A percentile compares a stretch with the other conserved stretches of the same genome.
Evolutionary conservation across 2,329 filamentous ascomycete genomes (phyloP).

Genomic region (Trichothecium sympodiale): DNA sequence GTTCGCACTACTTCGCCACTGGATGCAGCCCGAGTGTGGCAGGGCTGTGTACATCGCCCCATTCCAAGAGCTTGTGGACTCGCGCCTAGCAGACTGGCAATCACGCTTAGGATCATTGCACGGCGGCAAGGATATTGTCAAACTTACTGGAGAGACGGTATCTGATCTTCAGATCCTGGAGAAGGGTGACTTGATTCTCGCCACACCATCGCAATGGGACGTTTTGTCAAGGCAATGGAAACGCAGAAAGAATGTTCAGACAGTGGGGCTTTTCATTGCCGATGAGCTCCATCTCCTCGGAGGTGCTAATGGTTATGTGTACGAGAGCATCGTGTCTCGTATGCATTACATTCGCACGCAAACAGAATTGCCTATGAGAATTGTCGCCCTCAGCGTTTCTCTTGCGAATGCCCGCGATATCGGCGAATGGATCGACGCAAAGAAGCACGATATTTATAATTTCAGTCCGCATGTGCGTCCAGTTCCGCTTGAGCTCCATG

Average conservation of each 20-base stretch:
- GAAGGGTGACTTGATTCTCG: conserved; percentile 77
- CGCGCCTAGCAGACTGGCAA: conserved; percentile 74
- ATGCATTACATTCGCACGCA: conserved; percentile 95
- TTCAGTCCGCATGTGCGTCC: conserved; percentile 89
- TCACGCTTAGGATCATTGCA: conserved; percentile 59
- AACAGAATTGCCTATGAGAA: conserved; percentile 72
- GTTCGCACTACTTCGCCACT: conserved; percentile 82
- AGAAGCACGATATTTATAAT: conserved; percentile 97
- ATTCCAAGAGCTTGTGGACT: conserved; percentile 85
- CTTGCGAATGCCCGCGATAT: conserved; percentile 88
- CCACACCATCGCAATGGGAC: conserved; percentile 93
- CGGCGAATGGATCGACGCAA: conserved; percentile 95
- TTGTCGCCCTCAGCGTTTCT: conserved; percentile 83
- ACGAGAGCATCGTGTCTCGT: conserved; percentile 93
- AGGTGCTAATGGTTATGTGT: conserved; percentile 75
- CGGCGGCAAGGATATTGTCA: conserved; percentile 82
- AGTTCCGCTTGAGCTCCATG: conserved; percentile 82
- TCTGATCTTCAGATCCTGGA: conserved; percentile 84
- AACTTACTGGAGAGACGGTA: conserved; percentile 86
- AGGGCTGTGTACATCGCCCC: conserved; percentile 90
- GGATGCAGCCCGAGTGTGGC: conserved; percentile 47
- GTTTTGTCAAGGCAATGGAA: conserved; percentile 94
- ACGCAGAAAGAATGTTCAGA: conserved; percentile 87
- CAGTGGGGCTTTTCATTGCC: conserved; percentile 81
- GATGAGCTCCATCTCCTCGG: conserved; percentile 93